Conservation (phyloP, 2,329 filamentous ascomycete genomes). For the Exophiala sp. region DNA sequence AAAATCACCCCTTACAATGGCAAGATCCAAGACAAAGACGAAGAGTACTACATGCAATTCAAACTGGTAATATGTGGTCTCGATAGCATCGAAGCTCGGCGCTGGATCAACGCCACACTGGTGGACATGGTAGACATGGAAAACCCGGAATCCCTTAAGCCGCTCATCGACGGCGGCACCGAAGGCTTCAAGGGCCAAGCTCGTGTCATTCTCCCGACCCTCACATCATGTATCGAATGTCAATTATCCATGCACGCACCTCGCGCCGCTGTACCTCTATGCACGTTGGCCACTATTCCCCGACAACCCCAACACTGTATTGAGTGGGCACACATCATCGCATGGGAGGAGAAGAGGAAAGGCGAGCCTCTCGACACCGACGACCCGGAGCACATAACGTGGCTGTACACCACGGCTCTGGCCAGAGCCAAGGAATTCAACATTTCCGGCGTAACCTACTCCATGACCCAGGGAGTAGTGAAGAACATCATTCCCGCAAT, state of each 20-base stretch:
- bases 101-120: slow-evolving; percentile 96
- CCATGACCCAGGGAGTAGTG: slow-evolving; percentile 92
- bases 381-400: slow-evolving; percentile 94
- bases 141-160: slow-evolving; percentile 81
- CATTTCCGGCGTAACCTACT: slow-evolving; percentile 89
- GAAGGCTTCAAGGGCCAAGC: slow-evolving; percentile 98
- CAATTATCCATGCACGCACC: slow-evolving; percentile 98
- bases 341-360: slow-evolving; percentile 83
- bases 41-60: slow-evolving; percentile 96
- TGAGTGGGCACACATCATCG: slow-evolving; percentile 98
- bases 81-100: slow-evolving; percentile 94
- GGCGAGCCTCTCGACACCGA: slow-evolving; percentile 89
- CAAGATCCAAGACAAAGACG: slow-evolving; percentile 94
- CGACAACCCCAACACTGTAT: slow-evolving; percentile 97
- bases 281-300: slow-evolving; percentile 92
- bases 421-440: slow-evolving; percentile 80
- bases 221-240: slow-evolving; percentile 96
- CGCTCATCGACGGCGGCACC: slow-evolving; percentile 92
- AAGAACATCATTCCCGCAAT: slow-evolving; percentile 99
- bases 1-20: slow-evolving; percentile 91
- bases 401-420: slow-evolving; percentile 85
- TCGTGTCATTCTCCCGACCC: slow-evolving; percentile 82
- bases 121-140: slow-evolving; percentile 84
- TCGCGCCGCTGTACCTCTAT: slow-evolving; percentile 92
- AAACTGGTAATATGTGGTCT: slow-evolving; percentile 89